A percentile compares a stretch with the other conserved stretches of the same genome.
These are phyloP conservation scores for Aspergillus spinulosporus DNA, from an alignment of 2,329 filamentous ascomycete genomes.

Conservation along the genomic window DNA sequence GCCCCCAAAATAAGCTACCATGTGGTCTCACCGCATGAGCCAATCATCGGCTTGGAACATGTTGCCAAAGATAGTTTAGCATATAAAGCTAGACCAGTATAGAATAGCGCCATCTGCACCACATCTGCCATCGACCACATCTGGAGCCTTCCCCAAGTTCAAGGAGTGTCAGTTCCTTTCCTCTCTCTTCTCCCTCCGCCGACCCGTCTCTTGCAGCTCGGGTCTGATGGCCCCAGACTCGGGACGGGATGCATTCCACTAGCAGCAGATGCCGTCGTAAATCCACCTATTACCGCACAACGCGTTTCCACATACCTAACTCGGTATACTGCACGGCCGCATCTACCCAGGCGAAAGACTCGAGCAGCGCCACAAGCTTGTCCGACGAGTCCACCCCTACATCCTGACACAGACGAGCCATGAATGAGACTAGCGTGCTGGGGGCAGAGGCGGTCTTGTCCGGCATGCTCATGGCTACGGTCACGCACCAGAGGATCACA, in stretches of 20 bases:
- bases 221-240: neutral
- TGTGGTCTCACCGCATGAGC: neutral
- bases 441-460: neutral
- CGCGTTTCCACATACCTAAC: neutral
- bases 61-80: neutral
- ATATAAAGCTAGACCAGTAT: neutral
- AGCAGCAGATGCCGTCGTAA: neutral
- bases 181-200: neutral
- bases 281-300: neutral
- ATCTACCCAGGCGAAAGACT: slow-evolving; percentile 2
- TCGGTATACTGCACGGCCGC: neutral
- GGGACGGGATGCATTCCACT: too few relatives aligned
- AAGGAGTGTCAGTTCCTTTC: too few relatives aligned
- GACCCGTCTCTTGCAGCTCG: neutral
- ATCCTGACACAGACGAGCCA: neutral
- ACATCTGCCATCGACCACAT: too few relatives aligned
- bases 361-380: neutral
- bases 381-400: neutral
- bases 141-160: too few relatives aligned
- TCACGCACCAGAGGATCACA: neutral
- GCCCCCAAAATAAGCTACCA: neutral
- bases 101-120: too few relatives aligned
- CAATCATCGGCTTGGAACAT: neutral
- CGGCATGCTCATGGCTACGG: neutral
- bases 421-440: neutral